Conservation (phyloP, 1,139 yeast genomes). For the Blastobotrys proliferans region DNA sequence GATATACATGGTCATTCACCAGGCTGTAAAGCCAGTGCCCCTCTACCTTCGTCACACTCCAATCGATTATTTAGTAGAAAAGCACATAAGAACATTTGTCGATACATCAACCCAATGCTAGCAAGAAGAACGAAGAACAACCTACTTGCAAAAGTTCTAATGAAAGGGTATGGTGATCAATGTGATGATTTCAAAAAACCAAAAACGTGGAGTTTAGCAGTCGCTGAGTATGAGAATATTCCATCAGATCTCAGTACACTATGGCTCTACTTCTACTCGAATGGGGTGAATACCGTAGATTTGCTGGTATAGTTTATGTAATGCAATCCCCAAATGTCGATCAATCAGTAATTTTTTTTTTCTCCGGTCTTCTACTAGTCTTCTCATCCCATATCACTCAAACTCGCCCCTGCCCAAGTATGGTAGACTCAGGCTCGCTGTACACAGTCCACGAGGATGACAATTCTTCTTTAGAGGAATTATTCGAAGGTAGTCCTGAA, state of each 20-base stretch:
- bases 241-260: slow-evolving; percentile 1
- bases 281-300: not conserved
- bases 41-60: slow-evolving; percentile 1
- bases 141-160: slow-evolving; percentile 3
- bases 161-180: slow-evolving; percentile 6
- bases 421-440: no score
- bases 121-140: slow-evolving; percentile 4
- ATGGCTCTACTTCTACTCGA: not conserved
- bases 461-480: no score
- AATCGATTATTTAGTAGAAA: slow-evolving; percentile 9
- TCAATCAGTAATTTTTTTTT: no score
- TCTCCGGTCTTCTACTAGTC: no score
- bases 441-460: no score
- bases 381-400: no score
- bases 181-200: not conserved
- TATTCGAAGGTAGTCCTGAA: no score
- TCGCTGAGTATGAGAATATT: slow-evolving; percentile 9
- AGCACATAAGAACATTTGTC: slow-evolving; percentile 9
- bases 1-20: not conserved
- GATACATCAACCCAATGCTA: not conserved
- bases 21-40: slow-evolving; percentile 4
- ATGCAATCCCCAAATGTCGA: no score
- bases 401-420: no score
- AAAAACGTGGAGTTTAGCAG: slow-evolving; percentile 10
- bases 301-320: not conserved